Conservation (phyloP, 148 eudicot genomes). For the Chenopodium suecicum region DNA sequence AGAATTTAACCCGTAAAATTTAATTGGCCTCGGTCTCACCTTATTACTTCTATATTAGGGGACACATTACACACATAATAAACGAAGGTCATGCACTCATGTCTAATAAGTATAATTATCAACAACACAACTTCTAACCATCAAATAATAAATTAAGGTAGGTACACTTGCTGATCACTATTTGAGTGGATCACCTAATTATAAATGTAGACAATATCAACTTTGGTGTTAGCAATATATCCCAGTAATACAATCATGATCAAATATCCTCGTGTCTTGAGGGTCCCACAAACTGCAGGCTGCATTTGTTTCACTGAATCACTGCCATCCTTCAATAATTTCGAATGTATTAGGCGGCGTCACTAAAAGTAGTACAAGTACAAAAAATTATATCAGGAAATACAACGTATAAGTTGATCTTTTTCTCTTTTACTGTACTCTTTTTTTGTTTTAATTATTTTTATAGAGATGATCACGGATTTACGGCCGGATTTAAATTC, state of each 20-base stretch:
- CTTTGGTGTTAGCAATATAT: not conserved
- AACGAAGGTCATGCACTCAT: too few species aligned
- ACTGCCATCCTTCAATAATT: not conserved
- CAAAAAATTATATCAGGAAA: not conserved
- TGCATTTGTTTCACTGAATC: not conserved
- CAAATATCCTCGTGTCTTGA: not conserved
- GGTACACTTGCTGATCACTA: not conserved
- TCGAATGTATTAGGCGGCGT: slow-evolving; percentile 11
- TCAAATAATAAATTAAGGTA: not conserved
- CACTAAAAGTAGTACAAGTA: not conserved
- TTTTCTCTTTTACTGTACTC: not conserved
- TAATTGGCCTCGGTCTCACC: too few species aligned
- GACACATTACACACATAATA: too few species aligned
- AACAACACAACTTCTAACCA: not conserved
- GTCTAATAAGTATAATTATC: too few species aligned
- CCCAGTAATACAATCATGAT: not conserved
- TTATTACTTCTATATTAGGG: too few species aligned
- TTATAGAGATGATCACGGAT: too few species aligned
- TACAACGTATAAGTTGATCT: not conserved
- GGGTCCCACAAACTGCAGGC: not conserved
- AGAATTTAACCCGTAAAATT: too few species aligned
- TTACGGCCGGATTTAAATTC: too few species aligned
- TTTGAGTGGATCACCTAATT: not conserved
- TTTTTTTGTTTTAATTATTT: too few species aligned
- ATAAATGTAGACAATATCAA: not conserved